Base-by-base conservation (phyloP, 148 eudicot species). In the Silene conica region DNA sequence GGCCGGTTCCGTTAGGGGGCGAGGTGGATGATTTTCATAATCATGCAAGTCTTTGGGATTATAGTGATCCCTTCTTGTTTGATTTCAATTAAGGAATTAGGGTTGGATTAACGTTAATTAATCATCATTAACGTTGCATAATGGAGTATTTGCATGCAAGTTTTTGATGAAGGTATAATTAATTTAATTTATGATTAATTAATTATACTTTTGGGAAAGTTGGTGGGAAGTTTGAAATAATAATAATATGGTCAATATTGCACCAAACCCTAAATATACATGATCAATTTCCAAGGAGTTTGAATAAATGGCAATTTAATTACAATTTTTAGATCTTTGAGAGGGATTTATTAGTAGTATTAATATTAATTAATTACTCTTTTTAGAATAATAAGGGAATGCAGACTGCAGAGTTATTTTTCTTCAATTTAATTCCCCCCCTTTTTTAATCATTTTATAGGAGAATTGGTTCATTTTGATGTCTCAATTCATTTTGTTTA, bases 11-110 rank as follows among this genome's bases (percentile, higher is more conserved):
- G 2, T 63, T 79, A 9, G 48, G 74, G 11, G 76, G 22, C 45
- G 80, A 41, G 4, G 85, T 85, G 22, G 89, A 89, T 43, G 89
- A 88, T 72, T 89, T 84, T 14, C 83, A 85, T 0, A 76, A 76
- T 18, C 61, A 31, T 23, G 14, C 83, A 18, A 76, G 86, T 20
- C 70, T 91, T 12, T 93, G 98, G 98, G 98, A 93, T 71, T 88
- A 91, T 73, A 85, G 83, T 3, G 87, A 89, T 69, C 91, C 98
- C 28, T 90, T 83, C 73, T 79, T 85, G 69, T 85, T 84, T 52
- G 91, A 85, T 73, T 88, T 88, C 67, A 69, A 69, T 54, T 69
- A 69, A 68, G 38, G 8, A 16, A 18, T 8, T n/a, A n/a, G n/a
- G 20, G 20, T 10, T 34, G 10, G 48, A 6, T 79, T 75, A 79